These are phyloP conservation scores for Periconia sp. DNA, from an alignment of 2,329 filamentous ascomycete species.

Conservation along the genomic window DNA sequence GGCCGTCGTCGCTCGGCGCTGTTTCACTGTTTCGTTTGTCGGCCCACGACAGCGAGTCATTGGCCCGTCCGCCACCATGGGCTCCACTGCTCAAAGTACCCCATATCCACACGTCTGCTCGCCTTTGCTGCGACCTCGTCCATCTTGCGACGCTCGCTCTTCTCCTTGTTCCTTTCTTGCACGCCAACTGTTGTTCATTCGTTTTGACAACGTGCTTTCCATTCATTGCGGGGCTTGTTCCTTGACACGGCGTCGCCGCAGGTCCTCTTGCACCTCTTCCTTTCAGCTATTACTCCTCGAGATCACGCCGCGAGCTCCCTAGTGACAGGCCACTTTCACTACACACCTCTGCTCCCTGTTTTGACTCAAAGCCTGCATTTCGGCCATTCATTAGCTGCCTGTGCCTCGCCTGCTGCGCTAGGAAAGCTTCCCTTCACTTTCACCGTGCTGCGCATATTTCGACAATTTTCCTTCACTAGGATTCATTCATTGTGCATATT, in stretches of 20 bases:
- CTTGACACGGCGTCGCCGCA: too few relatives aligned
- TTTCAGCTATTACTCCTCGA: too few relatives aligned
- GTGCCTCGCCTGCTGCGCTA: too few relatives aligned
- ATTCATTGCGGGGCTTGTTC: too few relatives aligned
- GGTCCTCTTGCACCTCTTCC: too few relatives aligned
- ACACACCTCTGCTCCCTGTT: too few relatives aligned
- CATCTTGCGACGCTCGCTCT: slow-evolving; percentile 21
- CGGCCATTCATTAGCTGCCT: too few relatives aligned
- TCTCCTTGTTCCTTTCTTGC: slow-evolving; percentile 32
- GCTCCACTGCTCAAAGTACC: slow-evolving; percentile 2
- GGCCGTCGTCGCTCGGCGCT: background rate
- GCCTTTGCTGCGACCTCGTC: slow-evolving; percentile 22
- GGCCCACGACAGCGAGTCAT: slow-evolving; percentile 6
- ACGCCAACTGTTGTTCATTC: slow-evolving; percentile 39
- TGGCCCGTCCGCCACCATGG: slow-evolving; percentile 4
- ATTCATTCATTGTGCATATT: slow-evolving; percentile 8
- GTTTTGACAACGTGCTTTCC: slow-evolving; percentile 35
- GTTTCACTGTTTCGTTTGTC: slow-evolving; percentile 16
- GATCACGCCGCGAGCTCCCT: too few relatives aligned
- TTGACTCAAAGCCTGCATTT: too few relatives aligned
- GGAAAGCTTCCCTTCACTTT: background rate
- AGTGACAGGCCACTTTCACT: too few relatives aligned
- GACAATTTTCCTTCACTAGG: background rate
- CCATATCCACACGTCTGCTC: slow-evolving; percentile 36
- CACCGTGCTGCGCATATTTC: slow-evolving; percentile 6